Conservation (phyloP, 2,329 filamentous ascomycete species). For the Hyphodiscus sp. region DNA sequence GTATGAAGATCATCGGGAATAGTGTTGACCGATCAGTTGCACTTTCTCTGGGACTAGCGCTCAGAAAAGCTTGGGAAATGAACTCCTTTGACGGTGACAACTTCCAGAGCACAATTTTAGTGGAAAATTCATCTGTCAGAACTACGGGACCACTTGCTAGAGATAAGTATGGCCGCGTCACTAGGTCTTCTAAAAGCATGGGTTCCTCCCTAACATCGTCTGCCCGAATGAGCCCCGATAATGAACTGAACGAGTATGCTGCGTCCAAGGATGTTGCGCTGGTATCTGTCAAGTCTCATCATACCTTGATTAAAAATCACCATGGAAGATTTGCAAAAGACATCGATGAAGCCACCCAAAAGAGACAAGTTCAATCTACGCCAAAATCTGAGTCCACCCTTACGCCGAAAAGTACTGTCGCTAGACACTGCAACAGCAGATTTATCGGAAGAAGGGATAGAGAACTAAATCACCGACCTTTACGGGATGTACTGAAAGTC, state of each 20-base stretch:
- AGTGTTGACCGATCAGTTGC: slow-evolving; percentile 66
- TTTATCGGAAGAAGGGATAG: neutral
- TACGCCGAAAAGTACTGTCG: too few relatives aligned
- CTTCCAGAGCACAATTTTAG: neutral
- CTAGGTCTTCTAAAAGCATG: neutral
- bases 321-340: neutral
- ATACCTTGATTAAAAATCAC: neutral
- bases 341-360: neutral
- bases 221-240: neutral
- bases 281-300: neutral
- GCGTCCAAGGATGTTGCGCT: neutral
- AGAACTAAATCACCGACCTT: too few relatives aligned
- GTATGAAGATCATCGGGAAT: slow-evolving; percentile 68
- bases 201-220: neutral
- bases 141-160: neutral
- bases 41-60: slow-evolving; percentile 55
- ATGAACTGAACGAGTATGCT: neutral
- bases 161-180: too few relatives aligned
- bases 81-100: slow-evolving; percentile 7
- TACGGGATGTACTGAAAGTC: too few relatives aligned
- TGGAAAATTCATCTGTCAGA: neutral
- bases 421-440: too few relatives aligned
- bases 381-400: neutral
- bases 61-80: slow-evolving; percentile 50
- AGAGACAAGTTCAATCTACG: neutral